These are phyloP conservation scores for Naganishia cerealis DNA, from an alignment of 1,284 basidiomycete species.

Conservation along the genomic window DNA sequence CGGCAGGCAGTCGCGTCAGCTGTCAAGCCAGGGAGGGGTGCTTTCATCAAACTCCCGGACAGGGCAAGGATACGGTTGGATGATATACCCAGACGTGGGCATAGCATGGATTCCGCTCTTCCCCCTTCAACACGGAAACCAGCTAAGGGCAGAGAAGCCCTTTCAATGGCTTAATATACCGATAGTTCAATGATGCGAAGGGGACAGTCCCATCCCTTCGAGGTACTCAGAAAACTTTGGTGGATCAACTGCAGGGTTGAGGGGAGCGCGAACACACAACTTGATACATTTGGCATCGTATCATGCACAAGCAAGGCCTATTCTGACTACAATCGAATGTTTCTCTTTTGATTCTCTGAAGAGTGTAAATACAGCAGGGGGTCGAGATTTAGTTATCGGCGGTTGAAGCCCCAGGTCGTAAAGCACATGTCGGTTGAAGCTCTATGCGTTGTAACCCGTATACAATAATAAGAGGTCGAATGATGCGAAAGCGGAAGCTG, in stretches of 20 bases:
- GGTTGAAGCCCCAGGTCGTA: conserved; percentile 28
- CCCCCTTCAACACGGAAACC: neutral
- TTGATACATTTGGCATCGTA: conserved; percentile 28
- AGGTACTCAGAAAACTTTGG: neutral
- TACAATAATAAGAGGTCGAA: conserved; percentile 20
- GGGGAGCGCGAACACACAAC: neutral
- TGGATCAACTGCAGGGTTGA: neutral
- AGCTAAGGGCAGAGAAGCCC: neutral
- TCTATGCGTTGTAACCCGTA: conserved; percentile 30
- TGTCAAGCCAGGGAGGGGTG: too few relatives aligned
- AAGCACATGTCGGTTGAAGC: conserved; percentile 28
- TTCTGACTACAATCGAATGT: conserved; percentile 25
- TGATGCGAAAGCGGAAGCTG: conserved; percentile 1
- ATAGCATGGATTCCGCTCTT: too few relatives aligned
- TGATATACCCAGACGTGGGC: too few relatives aligned
- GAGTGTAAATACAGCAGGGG: conserved; percentile 28
- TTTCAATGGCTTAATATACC: too few relatives aligned
- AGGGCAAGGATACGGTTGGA: too few relatives aligned
- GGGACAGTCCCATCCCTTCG: neutral
- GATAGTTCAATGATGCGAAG: too few relatives aligned
- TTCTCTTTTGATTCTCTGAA: conserved; percentile 2
- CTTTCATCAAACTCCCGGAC: too few relatives aligned
- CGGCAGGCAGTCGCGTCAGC: too few relatives aligned
- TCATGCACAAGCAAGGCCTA: conserved; percentile 28
- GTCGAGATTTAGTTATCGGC: conserved; percentile 8